Base-by-base conservation (phyloP, 495 filamentous ascomycete genomes). In the Penicillium canariense region DNA sequence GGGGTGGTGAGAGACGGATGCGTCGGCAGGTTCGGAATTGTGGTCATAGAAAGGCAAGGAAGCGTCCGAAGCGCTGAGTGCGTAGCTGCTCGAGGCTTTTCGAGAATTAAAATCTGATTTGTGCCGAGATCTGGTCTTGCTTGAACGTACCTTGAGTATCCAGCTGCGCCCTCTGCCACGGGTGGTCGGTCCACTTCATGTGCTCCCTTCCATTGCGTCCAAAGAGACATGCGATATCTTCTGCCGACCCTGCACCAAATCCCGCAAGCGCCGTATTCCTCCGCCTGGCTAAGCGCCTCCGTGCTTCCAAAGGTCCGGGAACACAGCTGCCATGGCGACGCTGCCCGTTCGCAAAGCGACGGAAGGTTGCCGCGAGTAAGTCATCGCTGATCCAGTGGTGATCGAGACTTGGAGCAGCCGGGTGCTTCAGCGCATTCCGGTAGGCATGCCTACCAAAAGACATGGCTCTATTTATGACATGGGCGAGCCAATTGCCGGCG, bases 251-350 rank as follows among this genome's bases (percentile, higher is more conserved):
- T 7, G 62, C 64, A 15, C 56, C 69, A 20, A 71, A 39, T 5
- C 70, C 65, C 27, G 77, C 74, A 4, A 82, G 46, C 3, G 71
- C 76, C 36, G 77, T 74, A 58, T 80, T 83, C 28, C 73, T 67
- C 46, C 81, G 64, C 61, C 72, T 80, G 5, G 78, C 72, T 50
- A 77, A 63, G 34, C 82, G 72, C 61, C 76, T 74, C 42, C 78
- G 71, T n/a, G 81, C 81, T 65, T 85, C 82, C 63, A 85, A 63
- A 45, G 82, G 82, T 2, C 82, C 82, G n/a, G 82, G 81, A 1
- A 78, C 76, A 30, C 71, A 73, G 66, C 80, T 81, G 52, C 73
- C 80, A 73, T 81, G 68, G 25, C 81, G 76, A 56, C 71, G 63
- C 42, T 67, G 70, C 14, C 68, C 62, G 39, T 71, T 70, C 18